Conservation (phyloP, 2,329 filamentous ascomycete species). For the Alternaria gansuensis region DNA sequence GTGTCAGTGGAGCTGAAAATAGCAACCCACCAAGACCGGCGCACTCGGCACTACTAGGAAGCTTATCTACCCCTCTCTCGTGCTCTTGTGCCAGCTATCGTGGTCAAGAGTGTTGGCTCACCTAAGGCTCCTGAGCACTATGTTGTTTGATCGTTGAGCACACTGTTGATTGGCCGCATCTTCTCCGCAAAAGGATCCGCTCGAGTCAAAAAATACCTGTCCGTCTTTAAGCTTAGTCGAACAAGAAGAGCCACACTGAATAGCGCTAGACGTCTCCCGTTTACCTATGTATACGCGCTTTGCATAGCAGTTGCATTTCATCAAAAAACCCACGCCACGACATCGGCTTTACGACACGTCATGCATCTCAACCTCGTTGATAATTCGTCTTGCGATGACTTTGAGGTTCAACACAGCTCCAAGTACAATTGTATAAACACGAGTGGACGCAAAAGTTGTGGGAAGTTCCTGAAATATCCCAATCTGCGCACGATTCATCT, state of each 20-base stretch:
- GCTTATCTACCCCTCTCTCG: slow-evolving; percentile 8
- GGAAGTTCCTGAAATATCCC: background rate
- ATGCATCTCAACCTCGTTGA: background rate
- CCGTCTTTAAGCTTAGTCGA: background rate
- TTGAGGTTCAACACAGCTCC: background rate
- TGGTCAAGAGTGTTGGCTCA: background rate
- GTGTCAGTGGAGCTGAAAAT: slow-evolving; percentile 8
- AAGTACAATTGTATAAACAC: background rate
- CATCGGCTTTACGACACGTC: background rate
- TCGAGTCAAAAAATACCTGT: slow-evolving; percentile 2
- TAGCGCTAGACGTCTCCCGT: background rate
- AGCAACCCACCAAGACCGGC: slow-evolving; percentile 5
- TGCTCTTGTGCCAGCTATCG: slow-evolving; percentile 3
- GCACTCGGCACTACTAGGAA: slow-evolving; percentile 6
- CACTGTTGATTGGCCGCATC: slow-evolving; percentile 2
- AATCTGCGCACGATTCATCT: background rate
- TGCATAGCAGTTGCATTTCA: background rate
- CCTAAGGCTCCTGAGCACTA: background rate
- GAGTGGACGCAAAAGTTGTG: background rate
- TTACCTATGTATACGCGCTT: background rate
- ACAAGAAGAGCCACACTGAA: background rate
- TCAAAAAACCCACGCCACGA: background rate
- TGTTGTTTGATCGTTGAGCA: background rate
- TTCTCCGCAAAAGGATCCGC: slow-evolving; percentile 1
- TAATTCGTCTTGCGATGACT: background rate